Conservation (phyloP, 1,284 basidiomycete species). For the Agaricales sp. region DNA sequence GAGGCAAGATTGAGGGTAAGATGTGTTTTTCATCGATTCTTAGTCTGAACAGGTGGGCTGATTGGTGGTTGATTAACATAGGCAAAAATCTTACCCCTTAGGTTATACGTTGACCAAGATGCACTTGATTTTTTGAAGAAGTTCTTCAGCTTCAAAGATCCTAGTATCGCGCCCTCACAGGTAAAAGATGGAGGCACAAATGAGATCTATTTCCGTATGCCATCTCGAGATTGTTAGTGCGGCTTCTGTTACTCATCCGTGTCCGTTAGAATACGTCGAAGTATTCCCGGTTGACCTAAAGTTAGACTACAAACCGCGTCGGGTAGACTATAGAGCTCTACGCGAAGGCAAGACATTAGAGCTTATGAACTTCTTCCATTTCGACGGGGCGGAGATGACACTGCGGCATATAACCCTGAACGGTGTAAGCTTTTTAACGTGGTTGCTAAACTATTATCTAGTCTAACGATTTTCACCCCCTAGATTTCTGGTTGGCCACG, state of each 20-base stretch:
- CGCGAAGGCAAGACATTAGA: conserved; percentile 90
- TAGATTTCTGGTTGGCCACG: conserved; percentile 86
- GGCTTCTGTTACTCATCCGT: not conserved
- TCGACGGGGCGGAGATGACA: conserved; percentile 97
- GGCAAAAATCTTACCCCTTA: conserved; percentile 83
- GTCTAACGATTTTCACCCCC: conserved; percentile 6
- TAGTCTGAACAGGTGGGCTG: conserved; percentile 1
- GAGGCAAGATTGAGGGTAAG: conserved; percentile 79
- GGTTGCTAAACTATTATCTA: conserved; percentile 1
- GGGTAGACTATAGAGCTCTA: conserved; percentile 91
- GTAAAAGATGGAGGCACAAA: conserved; percentile 26
- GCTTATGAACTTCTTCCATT: conserved; percentile 99
- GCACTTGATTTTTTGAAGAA: conserved; percentile 96
- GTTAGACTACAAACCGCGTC: conserved; percentile 96
- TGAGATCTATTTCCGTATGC: conserved; percentile 70
- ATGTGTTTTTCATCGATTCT: conserved; percentile 5
- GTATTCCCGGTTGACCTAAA: conserved; percentile 87
- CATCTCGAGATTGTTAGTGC: conserved; percentile 1
- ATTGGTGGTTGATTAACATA: conserved; percentile 26
- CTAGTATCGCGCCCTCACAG: conserved; percentile 30
- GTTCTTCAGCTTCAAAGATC: conserved; percentile 85
- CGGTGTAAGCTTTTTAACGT: conserved; percentile 52
- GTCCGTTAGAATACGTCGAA: conserved; percentile 67
- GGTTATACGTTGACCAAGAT: conserved; percentile 95
- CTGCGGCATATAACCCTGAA: conserved; percentile 85